phyloP scores from a whole-genome alignment of 495 filamentous ascomycete species.

The Schizothecium vesticola region DNA sequence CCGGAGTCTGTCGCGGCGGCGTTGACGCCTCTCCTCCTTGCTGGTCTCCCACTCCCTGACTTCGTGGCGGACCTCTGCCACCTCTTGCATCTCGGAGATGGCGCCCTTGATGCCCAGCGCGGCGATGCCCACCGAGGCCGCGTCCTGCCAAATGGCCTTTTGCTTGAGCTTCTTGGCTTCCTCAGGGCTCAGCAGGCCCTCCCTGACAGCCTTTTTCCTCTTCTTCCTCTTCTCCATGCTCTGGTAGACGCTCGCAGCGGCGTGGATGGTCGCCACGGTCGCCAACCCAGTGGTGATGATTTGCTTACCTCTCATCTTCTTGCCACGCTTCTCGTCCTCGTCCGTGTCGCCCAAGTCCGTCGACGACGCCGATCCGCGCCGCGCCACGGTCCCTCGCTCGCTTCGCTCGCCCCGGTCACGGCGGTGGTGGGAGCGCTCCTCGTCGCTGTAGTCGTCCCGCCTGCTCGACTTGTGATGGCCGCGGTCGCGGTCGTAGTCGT shows the following conservation, averaged over 20 bases:
- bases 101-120: constrained; percentile 82
- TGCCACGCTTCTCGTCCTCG: constrained; percentile 67
- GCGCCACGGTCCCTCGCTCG: constrained; percentile 17
- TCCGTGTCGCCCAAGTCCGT: constrained; percentile 65
- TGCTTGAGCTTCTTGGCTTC: constrained; percentile 70
- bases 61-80: constrained; percentile 14
- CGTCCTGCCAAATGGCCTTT: constrained; percentile 70
- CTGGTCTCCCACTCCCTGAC: constrained; percentile 36
- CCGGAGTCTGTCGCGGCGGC: constrained; percentile 23
- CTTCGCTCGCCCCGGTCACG: constrained; percentile 16
- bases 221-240: constrained; percentile 69
- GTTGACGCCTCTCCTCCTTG: constrained; percentile 35
- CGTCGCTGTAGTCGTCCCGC: constrained; percentile 46
- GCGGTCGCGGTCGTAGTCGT: constrained; percentile 35
- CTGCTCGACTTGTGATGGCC: constrained; percentile 30
- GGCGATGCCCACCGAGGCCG: constrained; percentile 74
- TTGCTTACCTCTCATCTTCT: constrained; percentile 81
- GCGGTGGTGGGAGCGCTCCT: constrained; percentile 37
- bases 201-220: constrained; percentile 61
- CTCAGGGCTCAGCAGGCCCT: constrained; percentile 67
- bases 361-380: constrained; percentile 40
- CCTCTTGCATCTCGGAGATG: constrained; percentile 54
- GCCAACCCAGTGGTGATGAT: constrained; percentile 77
- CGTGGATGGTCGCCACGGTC: constrained; percentile 83
- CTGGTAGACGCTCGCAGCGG: constrained; percentile 71